phyloP scores from a whole-genome alignment of 1,284 basidiomycete species.

The Violaceomyces palustris region DNA sequence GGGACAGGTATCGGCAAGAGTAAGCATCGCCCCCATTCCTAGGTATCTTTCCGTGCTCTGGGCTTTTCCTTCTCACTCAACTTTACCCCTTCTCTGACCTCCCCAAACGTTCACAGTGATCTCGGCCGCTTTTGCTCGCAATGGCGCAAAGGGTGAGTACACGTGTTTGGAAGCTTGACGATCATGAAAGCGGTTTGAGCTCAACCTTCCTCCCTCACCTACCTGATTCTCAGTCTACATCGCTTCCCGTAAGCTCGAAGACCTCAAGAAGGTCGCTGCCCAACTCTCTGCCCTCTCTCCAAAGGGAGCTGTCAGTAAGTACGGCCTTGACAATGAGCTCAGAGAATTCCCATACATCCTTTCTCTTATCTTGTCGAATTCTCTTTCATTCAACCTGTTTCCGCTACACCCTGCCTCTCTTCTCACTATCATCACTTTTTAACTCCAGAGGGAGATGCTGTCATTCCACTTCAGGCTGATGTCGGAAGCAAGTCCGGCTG shows the following conservation, averaged over 20 bases:
- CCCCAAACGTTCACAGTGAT: no score
- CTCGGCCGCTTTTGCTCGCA: conserved; percentile 70
- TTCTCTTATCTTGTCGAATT: no score
- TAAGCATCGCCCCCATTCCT: no score
- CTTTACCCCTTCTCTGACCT: no score
- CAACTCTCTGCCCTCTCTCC: conserved; percentile 32
- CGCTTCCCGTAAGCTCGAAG: conserved; percentile 65
- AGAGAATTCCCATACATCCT: no score
- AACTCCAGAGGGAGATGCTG: no score
- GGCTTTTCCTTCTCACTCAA: background rate
- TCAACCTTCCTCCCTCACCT: no score
- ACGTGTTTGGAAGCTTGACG: background rate
- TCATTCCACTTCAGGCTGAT: conserved; percentile 45
- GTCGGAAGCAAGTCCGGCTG: conserved; percentile 68
- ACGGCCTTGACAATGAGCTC: conserved; percentile 22
- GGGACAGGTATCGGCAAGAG: conserved; percentile 50
- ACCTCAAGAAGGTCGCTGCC: conserved; percentile 62
- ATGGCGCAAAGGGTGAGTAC: conserved; percentile 59
- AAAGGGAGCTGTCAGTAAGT: conserved; percentile 20
- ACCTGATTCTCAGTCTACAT: conserved; percentile 80
- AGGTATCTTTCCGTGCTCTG: no score
- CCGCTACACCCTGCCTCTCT: no score
- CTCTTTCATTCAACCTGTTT: no score
- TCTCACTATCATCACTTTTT: no score
- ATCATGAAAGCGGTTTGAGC: no score